Evolutionary conservation across 768 basidiomycete species (phyloP).

Genomic region (Cystobasidium ongulense): DNA sequence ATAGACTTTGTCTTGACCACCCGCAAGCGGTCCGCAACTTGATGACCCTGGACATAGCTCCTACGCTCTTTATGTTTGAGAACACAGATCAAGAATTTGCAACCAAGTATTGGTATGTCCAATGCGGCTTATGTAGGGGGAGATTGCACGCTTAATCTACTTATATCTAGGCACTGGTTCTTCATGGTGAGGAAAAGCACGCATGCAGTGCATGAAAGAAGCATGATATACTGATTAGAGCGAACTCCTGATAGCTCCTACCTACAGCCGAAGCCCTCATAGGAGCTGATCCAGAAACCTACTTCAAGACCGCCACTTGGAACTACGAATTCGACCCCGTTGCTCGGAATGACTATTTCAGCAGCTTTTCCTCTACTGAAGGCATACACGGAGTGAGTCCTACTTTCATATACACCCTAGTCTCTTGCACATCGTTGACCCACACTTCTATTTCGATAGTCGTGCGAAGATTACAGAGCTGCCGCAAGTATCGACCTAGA

Average conservation of each 20-base stretch:
- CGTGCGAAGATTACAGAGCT: constrained; percentile 45
- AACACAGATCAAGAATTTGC: constrained; percentile 38
- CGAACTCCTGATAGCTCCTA: background rate
- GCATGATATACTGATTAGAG: constrained; percentile 27
- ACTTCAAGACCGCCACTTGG: background rate
- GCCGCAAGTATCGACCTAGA: constrained; percentile 43
- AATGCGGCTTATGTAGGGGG: background rate
- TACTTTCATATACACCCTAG: background rate
- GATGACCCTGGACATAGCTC: constrained; percentile 44
- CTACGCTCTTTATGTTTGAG: constrained; percentile 43
- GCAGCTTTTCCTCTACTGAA: background rate
- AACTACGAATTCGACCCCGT: constrained; percentile 9
- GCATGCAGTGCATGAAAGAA: constrained; percentile 36
- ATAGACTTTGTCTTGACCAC: constrained; percentile 43
- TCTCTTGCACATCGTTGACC: background rate
- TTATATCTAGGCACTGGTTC: constrained; percentile 44
- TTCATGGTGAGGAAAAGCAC: constrained; percentile 35
- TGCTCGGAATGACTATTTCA: background rate
- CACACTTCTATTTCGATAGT: background rate
- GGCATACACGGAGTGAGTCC: constrained; percentile 11
- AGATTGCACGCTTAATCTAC: too few relatives aligned
- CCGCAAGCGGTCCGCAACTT: constrained; percentile 39
- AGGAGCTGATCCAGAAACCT: constrained; percentile 13
- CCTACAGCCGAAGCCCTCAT: constrained; percentile 14
- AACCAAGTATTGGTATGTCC: constrained; percentile 4